phyloP scores from a whole-genome alignment of 768 basidiomycete genomes.

The Auriscalpium orientale region DNA sequence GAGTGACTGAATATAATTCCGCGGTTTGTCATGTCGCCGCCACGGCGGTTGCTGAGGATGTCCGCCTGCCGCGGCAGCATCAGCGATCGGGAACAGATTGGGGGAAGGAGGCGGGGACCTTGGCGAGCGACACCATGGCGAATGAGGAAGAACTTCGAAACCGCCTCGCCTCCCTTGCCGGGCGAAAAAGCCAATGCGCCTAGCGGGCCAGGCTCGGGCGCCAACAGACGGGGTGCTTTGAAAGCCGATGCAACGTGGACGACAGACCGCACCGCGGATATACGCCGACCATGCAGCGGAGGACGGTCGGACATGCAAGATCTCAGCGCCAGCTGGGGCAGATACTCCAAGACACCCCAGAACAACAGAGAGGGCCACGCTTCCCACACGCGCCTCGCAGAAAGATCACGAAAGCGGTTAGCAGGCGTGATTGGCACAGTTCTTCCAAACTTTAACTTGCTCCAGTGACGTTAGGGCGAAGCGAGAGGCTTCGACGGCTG shows the following conservation, averaged over 20 bases:
- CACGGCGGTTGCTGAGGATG: neutral
- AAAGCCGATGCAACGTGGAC: neutral
- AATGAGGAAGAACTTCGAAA: neutral
- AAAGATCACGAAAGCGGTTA: conserved; percentile 3
- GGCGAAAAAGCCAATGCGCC: neutral
- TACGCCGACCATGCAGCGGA: neutral
- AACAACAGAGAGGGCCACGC: neutral
- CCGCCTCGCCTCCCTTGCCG: neutral
- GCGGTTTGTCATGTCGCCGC: neutral
- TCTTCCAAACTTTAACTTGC: neutral
- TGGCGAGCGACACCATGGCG: neutral
- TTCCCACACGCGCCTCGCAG: neutral
- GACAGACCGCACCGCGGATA: neutral
- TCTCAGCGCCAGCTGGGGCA: neutral
- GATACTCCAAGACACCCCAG: neutral
- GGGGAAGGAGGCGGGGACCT: conserved; percentile 3
- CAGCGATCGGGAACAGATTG: conserved; percentile 12
- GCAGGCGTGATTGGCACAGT: neutral
- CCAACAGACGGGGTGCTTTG: neutral
- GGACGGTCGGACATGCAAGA: neutral
- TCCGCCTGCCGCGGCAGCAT: conserved; percentile 16
- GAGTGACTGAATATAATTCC: conserved; percentile 3
- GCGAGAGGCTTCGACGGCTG: conserved; percentile 1
- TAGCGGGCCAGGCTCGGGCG: neutral
- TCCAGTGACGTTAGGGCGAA: neutral